A percentile compares a stretch with the other conserved stretches of the same genome.
Evolutionary conservation across 768 basidiomycete genomes (phyloP).

Genomic region (Clitopilus hobsonii): DNA sequence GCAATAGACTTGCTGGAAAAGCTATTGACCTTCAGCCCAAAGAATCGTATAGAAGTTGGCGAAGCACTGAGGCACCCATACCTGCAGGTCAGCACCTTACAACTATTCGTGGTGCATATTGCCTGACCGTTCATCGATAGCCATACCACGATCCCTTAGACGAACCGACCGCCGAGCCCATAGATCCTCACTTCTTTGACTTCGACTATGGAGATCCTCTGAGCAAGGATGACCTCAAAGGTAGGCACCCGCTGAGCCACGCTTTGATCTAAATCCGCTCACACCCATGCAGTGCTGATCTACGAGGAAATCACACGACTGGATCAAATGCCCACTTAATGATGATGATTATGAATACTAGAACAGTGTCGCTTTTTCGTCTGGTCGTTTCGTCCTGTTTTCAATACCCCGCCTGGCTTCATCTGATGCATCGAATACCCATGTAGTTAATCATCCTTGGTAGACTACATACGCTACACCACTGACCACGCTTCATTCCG

Average conservation of each 20-base stretch:
- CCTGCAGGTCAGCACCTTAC: conserved; percentile 50
- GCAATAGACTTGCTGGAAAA: conserved; percentile 77
- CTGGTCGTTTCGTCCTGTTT: not conserved
- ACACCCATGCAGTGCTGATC: conserved; percentile 44
- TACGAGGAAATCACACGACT: conserved; percentile 46
- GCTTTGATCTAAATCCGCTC: conserved; percentile 3
- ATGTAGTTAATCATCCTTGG: not conserved
- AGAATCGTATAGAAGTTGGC: conserved; percentile 81
- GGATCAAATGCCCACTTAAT: conserved; percentile 15
- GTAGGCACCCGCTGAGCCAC: conserved; percentile 22
- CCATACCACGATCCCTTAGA: conserved; percentile 88
- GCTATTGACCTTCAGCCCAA: conserved; percentile 82
- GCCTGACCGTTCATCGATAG: conserved; percentile 27
- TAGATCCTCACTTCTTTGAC: conserved; percentile 78
- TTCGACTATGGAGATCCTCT: conserved; percentile 70
- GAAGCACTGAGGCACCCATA: conserved; percentile 90
- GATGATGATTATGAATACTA: not conserved
- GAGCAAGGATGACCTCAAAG: conserved; percentile 67
- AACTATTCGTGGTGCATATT: not conserved
- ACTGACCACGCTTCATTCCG: not conserved
- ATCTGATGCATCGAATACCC: not conserved
- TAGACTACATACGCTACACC: not conserved
- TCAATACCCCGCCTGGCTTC: not conserved
- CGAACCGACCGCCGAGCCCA: conserved; percentile 75
- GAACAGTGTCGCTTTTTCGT: not conserved